Evolutionary conservation across 768 basidiomycete species (phyloP).

Genomic region (Hortiboletus campestris): DNA sequence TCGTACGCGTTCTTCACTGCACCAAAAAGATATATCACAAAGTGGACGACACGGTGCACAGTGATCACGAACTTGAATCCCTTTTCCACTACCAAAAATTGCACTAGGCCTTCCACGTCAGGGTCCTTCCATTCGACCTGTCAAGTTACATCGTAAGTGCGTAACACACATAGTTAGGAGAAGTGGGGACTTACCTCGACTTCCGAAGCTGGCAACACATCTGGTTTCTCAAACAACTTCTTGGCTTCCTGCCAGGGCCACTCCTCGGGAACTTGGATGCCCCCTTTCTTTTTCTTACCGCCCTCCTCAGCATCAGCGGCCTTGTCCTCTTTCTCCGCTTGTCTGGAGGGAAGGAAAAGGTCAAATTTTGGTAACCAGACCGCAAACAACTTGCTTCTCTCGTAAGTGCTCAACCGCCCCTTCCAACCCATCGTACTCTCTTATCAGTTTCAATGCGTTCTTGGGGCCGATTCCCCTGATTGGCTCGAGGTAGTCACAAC

Average conservation of each 20-base stretch:
- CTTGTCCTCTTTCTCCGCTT: slow-evolving; percentile 43
- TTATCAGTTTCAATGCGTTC: slow-evolving; percentile 87
- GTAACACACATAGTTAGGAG: background rate
- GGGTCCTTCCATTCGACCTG: slow-evolving; percentile 95
- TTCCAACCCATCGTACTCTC: slow-evolving; percentile 73
- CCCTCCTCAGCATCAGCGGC: slow-evolving; percentile 41
- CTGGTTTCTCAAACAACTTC: slow-evolving; percentile 83
- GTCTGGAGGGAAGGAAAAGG: slow-evolving; percentile 15
- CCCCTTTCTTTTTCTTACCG: slow-evolving; percentile 59
- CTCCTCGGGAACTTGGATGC: slow-evolving; percentile 80
- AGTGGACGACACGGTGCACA: background rate
- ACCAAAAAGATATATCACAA: background rate
- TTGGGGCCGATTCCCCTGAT: slow-evolving; percentile 96
- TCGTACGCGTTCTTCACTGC: slow-evolving; percentile 93
- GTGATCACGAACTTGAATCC: slow-evolving; percentile 78
- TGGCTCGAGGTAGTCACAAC: slow-evolving; percentile 99
- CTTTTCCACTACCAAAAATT: slow-evolving; percentile 92
- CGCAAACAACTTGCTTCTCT: slow-evolving; percentile 54
- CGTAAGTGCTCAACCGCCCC: slow-evolving; percentile 75
- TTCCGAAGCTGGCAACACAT: slow-evolving; percentile 82
- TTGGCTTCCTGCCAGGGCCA: slow-evolving; percentile 99
- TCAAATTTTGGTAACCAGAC: background rate
- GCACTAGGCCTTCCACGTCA: slow-evolving; percentile 88
- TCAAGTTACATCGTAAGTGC: background rate
- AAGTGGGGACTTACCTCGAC: slow-evolving; percentile 60